Evolutionary conservation across 441 rosid species (phyloP).

Genomic region (Croton setiger): DNA sequence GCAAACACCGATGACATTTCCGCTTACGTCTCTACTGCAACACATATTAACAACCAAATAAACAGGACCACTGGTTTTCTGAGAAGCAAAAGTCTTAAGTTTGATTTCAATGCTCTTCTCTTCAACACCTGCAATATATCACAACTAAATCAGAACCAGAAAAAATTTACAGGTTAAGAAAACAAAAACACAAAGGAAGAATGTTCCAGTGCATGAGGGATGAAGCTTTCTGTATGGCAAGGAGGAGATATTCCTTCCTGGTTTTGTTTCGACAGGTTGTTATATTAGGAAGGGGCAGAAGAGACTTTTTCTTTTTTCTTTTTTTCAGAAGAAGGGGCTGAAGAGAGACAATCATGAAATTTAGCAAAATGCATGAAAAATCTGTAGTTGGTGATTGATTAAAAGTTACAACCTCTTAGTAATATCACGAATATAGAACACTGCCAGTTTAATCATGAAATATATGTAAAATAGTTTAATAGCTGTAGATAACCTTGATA

Average conservation of each 20-base stretch:
- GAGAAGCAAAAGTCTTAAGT: slow-evolving; percentile 49
- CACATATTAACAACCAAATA: slow-evolving; percentile 66
- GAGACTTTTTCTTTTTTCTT: no score
- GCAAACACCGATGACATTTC: slow-evolving; percentile 67
- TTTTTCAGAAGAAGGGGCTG: background rate
- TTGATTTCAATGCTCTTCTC: slow-evolving; percentile 64
- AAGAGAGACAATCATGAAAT: background rate
- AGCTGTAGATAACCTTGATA: background rate
- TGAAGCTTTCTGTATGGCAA: background rate
- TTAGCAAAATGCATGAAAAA: background rate
- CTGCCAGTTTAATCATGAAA: background rate
- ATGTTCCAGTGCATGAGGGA: background rate
- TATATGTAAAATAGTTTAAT: background rate
- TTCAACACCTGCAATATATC: slow-evolving; percentile 55
- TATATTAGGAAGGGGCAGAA: background rate
- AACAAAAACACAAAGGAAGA: background rate
- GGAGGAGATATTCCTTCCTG: slow-evolving; percentile 4
- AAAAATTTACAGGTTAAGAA: background rate
- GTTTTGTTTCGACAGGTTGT: background rate
- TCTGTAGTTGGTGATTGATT: background rate
- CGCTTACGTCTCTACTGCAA: slow-evolving; percentile 58
- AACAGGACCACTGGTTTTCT: slow-evolving; percentile 47
- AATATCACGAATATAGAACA: background rate
- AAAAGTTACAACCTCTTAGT: background rate
- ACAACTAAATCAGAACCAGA: background rate